phyloP scores from a whole-genome alignment of 192 early-diverging fungal species.

The Coemansia sp. region DNA sequence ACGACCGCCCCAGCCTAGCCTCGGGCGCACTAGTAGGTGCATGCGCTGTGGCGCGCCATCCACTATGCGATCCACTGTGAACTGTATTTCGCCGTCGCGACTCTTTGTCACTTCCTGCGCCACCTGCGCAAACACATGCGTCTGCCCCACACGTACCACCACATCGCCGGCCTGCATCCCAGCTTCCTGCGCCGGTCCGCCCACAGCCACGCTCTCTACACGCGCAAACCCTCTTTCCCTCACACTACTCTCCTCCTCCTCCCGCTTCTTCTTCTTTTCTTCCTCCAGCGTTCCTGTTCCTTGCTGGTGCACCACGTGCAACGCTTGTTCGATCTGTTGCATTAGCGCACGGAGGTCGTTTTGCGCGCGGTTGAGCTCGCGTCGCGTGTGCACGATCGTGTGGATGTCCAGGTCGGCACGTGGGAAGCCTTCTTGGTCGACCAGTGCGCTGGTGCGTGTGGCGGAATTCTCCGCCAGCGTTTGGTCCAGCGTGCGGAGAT shows the following conservation, averaged over 20 bases:
- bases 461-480: constrained; percentile 42
- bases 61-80: constrained; percentile 33
- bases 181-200: constrained; percentile 38
- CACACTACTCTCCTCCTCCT: too few species aligned
- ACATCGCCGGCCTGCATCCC: constrained; percentile 38
- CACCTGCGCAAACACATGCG: background rate
- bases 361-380: constrained; percentile 51
- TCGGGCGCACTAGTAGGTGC: constrained; percentile 17
- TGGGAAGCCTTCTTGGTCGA: constrained; percentile 64
- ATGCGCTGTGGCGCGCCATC: constrained; percentile 19
- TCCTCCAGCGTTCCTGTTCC: background rate
- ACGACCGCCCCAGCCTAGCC: constrained; percentile 45
- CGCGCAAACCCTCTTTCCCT: constrained; percentile 44
- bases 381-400: constrained; percentile 54
- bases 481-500: constrained; percentile 27
- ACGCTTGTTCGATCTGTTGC: constrained; percentile 53
- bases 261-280: background rate
- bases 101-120: constrained; percentile 13
- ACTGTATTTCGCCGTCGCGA: constrained; percentile 15
- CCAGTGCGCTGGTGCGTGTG: constrained; percentile 53
- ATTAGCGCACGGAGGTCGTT: constrained; percentile 61
- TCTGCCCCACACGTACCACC: constrained; percentile 24
- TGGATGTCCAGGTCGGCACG: constrained; percentile 67
- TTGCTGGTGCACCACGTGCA: constrained; percentile 50
- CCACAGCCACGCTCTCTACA: constrained; percentile 28